A percentile compares a stretch with the other conserved stretches of the same genome.
Conservation (phyloP, 163 green algal species). For the Scenedesmus sp. region DNA sequence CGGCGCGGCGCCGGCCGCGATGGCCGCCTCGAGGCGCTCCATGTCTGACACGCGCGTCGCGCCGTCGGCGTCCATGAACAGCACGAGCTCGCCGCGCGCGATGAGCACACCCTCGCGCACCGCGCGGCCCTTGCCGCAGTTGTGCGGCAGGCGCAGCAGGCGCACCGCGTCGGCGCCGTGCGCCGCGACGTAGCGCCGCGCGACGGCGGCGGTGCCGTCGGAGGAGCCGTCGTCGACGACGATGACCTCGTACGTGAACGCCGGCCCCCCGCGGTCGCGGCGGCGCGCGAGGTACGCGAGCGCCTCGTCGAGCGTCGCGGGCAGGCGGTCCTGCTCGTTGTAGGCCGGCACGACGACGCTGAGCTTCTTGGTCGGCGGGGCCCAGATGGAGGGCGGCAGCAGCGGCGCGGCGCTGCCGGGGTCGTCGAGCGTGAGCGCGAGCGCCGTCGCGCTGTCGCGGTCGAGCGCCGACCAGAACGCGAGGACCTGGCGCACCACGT, state of each 20-base stretch:
- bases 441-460: not conserved
- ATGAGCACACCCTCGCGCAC: slow-evolving; percentile 86
- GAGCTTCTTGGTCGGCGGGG: slow-evolving; percentile 74
- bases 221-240: slow-evolving; percentile 95
- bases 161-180: slow-evolving; percentile 87
- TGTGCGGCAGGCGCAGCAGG: slow-evolving; percentile 82
- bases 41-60: slow-evolving; percentile 88
- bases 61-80: slow-evolving; percentile 93
- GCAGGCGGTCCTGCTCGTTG: slow-evolving; percentile 93
- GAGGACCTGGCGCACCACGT: slow-evolving; percentile 19
- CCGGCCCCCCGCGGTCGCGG: slow-evolving; percentile 68
- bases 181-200: slow-evolving; percentile 57
- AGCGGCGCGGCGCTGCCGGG: slow-evolving; percentile 35
- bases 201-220: slow-evolving; percentile 77
- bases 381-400: slow-evolving; percentile 61
- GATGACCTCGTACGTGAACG: slow-evolving; percentile 95
- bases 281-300: slow-evolving; percentile 79
- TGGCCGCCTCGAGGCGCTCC: slow-evolving; percentile 75
- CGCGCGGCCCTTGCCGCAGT: slow-evolving; percentile 86
- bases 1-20: slow-evolving; percentile 39
- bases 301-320: slow-evolving; percentile 81
- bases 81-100: slow-evolving; percentile 75
- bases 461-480: slow-evolving; percentile 34
- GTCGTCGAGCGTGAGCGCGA: slow-evolving; percentile 42
- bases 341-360: slow-evolving; percentile 93